These are phyloP conservation scores for Fusarium marasasianum DNA, from an alignment of 2,329 filamentous ascomycete species.

Conservation along the genomic window DNA sequence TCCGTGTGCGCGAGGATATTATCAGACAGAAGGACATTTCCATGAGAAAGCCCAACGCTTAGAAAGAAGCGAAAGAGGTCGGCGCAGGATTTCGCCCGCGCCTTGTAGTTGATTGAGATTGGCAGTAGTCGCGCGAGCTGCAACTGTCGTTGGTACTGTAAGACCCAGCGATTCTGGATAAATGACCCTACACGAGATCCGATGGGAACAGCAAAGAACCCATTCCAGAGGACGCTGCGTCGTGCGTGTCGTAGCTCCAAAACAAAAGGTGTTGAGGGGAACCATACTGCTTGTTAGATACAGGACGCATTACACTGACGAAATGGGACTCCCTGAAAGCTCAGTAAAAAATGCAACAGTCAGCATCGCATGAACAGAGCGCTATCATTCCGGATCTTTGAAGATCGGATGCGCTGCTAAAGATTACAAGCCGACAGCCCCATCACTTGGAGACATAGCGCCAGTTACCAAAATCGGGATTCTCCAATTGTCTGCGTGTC, in stretches of 20 bases:
- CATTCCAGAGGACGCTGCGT: not conserved
- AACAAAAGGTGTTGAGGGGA: rapidly evolving
- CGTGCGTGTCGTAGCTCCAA: not conserved
- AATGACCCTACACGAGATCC: not conserved
- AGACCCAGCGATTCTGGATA: not conserved
- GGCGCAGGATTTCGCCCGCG: rapidly evolving
- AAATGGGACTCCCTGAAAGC: rapidly evolving
- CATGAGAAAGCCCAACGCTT: rapidly evolving
- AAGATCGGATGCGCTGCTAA: not conserved
- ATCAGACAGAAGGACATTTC: not conserved
- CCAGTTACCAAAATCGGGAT: not conserved
- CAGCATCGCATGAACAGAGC: not conserved
- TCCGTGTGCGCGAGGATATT: rapidly evolving
- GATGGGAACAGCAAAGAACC: not conserved
- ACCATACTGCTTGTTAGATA: not conserved
- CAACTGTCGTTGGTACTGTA: not conserved
- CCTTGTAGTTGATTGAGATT: not conserved
- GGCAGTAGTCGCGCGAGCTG: not conserved
- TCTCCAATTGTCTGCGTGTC: rapidly evolving
- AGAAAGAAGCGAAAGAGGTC: not conserved
- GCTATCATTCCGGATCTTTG: too few relatives aligned
- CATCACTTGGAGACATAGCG: not conserved
- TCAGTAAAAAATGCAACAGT: not conserved
- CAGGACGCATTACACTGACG: rapidly evolving
- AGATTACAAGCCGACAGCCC: not conserved